A percentile compares a stretch with the other conserved stretches of the same genome.
Evolutionary conservation across 805 yeast genomes (phyloP).

Genomic region (Sungouiella thailandica): DNA sequence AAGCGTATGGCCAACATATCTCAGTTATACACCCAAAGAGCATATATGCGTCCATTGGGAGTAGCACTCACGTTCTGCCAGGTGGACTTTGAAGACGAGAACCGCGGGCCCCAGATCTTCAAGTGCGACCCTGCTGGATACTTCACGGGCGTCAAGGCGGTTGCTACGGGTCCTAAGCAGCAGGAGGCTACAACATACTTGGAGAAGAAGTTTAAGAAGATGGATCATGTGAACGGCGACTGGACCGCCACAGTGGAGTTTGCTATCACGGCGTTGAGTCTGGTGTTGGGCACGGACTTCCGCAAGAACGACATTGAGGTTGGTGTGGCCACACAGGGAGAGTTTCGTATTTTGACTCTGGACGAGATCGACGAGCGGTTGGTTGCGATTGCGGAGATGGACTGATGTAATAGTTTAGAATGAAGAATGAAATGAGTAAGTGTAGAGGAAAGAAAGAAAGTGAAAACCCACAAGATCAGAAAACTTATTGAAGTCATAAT

Average conservation of each 20-base stretch:
- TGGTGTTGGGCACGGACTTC: constrained; percentile 87
- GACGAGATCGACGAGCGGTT: constrained; percentile 94
- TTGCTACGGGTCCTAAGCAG: constrained; percentile 95
- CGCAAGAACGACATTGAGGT: constrained; percentile 90
- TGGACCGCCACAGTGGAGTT: constrained; percentile 88
- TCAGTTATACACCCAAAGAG: constrained; percentile 95
- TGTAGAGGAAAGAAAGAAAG: not conserved
- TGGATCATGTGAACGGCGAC: constrained; percentile 65
- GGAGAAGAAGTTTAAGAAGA: constrained; percentile 81
- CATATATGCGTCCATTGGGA: constrained; percentile 97
- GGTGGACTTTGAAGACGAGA: constrained; percentile 67
- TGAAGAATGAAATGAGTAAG: not conserved
- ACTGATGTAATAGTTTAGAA: constrained; percentile 42
- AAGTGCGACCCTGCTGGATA: constrained; percentile 98
- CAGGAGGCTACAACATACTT: constrained; percentile 88
- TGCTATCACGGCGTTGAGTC: constrained; percentile 81
- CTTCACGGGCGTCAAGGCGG: constrained; percentile 84
- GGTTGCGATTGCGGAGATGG: constrained; percentile 94
- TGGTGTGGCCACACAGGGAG: constrained; percentile 75
- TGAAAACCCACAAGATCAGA: no score
- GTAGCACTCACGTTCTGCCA: constrained; percentile 86
- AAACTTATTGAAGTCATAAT: no score
- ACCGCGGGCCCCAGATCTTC: constrained; percentile 80
- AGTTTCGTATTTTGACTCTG: constrained; percentile 66
- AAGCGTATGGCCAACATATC: constrained; percentile 94